Evolutionary conservation across 495 filamentous ascomycete genomes (phyloP).

Genomic region (Penicillium maclennaniae): DNA sequence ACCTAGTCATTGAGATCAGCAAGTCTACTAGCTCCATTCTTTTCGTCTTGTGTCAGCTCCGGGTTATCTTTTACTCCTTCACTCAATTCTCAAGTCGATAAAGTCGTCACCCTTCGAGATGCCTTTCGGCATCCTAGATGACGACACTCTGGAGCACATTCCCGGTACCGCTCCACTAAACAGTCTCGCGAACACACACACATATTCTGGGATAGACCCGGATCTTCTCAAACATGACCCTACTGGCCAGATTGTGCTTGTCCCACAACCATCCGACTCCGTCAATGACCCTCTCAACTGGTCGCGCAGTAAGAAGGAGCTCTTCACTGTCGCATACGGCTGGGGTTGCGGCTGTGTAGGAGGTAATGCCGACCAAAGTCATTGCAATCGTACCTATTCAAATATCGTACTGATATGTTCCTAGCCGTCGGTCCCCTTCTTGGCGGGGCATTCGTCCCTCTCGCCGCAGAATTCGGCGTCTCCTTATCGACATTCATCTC

Average conservation of each 20-base stretch:
- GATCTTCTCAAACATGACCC: constrained; percentile 38
- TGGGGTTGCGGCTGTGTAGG: constrained; percentile 38
- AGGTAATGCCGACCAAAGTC: constrained; percentile 12
- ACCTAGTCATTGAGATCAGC: neutral
- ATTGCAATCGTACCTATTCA: neutral
- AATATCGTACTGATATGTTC: neutral
- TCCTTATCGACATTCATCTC: constrained; percentile 32
- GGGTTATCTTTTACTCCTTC: neutral
- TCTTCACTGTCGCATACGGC: constrained; percentile 32
- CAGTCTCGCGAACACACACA: constrained; percentile 12
- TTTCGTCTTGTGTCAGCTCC: neutral
- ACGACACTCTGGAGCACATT: constrained; percentile 56
- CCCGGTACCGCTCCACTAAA: constrained; percentile 51
- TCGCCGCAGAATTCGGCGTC: constrained; percentile 34
- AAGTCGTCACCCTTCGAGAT: constrained; percentile 35
- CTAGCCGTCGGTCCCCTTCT: constrained; percentile 38
- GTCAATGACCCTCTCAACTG: constrained; percentile 49
- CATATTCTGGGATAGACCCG: constrained; percentile 33
- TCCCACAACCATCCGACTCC: constrained; percentile 46
- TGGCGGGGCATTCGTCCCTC: constrained; percentile 30
- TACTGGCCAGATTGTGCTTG: constrained; percentile 42
- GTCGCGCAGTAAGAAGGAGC: constrained; percentile 42
- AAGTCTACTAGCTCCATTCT: neutral
- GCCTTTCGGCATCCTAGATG: constrained; percentile 72
- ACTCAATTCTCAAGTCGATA: neutral